Base-by-base conservation (phyloP, 495 filamentous ascomycete species). In the Barbatosphaeria neglecta region DNA sequence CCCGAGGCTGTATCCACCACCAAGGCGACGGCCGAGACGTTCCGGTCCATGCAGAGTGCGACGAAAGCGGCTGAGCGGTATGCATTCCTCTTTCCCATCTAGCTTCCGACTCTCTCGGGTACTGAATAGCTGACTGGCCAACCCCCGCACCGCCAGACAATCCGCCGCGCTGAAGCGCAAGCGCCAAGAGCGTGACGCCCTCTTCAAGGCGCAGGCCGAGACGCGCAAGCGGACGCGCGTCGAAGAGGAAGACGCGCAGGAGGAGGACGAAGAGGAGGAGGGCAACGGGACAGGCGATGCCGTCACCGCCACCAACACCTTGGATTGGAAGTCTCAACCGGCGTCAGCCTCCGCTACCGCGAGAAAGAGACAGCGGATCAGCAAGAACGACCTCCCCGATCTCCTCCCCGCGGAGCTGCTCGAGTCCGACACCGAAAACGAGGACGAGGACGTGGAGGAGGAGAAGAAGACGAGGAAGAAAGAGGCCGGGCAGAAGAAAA, bases 1-100 rank as follows among this genome's bases (percentile, higher is more conserved):
- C 69, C 70, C 1, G 70, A 74, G 49, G 69, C 61, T 3, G 58
- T 72, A 0, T 71, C 70, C 4, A 65, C 67, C 2, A 56, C 62
- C 22, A 57, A 52, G 10, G 65, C 60, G 11, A 64, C 62, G 17
- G 60, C 58, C 4, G 49, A 66, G 22, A 50, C 55, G 15, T 41
- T 56, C 19, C 60, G 68, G 47, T 64, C 65, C 15, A 50, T 60
- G 0, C 52, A 64, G 40, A 59, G 55, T 23, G 67, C 64, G 16
- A 55, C 54, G 20, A 64, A 68, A 24, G 68, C 66, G 11, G 64
- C 59, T 15, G 57, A 74, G 46, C 50, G 62, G 70, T 74, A 56
- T 52, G 62, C 16, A 3, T 4, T 15, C 31, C 16, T 6, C 24
- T 43, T 1, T 39, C 4, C 1, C 24, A 4, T 11, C 23, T 7